A percentile compares a stretch with the other conserved stretches of the same genome.
Evolutionary conservation across 495 filamentous ascomycete species (phyloP).

Genomic region (Podospora australis): DNA sequence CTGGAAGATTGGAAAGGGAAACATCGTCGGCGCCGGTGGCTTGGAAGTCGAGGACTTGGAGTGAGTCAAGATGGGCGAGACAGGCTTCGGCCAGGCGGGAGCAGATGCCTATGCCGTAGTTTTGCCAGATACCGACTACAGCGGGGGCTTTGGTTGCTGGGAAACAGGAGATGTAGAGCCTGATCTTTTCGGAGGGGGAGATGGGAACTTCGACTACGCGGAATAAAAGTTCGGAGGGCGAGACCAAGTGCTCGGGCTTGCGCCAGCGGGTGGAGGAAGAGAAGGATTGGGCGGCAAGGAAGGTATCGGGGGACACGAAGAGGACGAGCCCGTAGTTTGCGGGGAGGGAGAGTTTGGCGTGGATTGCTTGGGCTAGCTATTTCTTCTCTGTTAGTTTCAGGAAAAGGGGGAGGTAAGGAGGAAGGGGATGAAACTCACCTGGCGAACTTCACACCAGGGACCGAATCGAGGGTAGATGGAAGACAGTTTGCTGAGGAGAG

Average conservation of each 20-base stretch:
- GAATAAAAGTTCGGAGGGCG: constrained; percentile 23
- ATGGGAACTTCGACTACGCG: constrained; percentile 28
- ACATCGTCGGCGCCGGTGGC: neutral
- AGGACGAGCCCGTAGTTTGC: constrained; percentile 20
- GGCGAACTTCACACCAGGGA: constrained; percentile 23
- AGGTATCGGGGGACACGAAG: constrained; percentile 23
- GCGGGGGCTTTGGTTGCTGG: constrained; percentile 20
- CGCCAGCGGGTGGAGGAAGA: constrained; percentile 18
- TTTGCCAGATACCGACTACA: constrained; percentile 33
- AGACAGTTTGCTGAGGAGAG: constrained; percentile 20
- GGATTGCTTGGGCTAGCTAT: constrained; percentile 24
- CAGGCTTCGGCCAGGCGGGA: constrained; percentile 34
- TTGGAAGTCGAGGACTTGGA: constrained; percentile 17
- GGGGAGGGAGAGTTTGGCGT: constrained; percentile 18
- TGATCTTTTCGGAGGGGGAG: neutral
- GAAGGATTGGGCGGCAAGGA: constrained; percentile 15
- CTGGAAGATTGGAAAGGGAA: constrained; percentile 3
- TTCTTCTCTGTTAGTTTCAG: neutral
- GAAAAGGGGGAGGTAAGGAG: neutral
- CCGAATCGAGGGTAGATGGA: constrained; percentile 41
- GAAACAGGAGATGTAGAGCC: constrained; percentile 34
- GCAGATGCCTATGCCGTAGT: constrained; percentile 33
- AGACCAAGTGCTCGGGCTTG: constrained; percentile 10
- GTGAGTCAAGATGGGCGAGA: constrained; percentile 18
- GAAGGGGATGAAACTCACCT: constrained; percentile 6